These are phyloP conservation scores for Cutaneotrichosporon daszewskae DNA, from an alignment of 1,284 basidiomycete genomes.

Conservation along the genomic window DNA sequence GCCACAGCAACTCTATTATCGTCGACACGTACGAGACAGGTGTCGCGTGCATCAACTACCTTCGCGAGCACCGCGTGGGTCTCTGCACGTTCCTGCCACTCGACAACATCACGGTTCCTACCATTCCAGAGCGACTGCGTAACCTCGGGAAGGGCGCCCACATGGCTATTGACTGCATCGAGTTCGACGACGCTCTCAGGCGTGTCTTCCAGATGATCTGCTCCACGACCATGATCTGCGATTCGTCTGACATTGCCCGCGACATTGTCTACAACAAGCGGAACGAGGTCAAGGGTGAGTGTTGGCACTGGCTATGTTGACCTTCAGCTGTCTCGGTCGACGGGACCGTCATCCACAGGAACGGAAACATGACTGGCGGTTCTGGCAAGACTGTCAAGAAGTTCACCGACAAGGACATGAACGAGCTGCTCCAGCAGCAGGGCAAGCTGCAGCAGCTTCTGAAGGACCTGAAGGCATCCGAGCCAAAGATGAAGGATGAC, in stretches of 20 bases:
- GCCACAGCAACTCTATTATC: constrained; percentile 92
- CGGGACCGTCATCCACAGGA: constrained; percentile 95
- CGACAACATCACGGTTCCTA: constrained; percentile 90
- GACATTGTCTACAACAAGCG: constrained; percentile 88
- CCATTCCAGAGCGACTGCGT: constrained; percentile 89
- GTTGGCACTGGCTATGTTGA: neutral
- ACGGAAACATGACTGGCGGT: constrained; percentile 94
- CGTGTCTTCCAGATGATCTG: constrained; percentile 94
- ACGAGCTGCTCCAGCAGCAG: constrained; percentile 70
- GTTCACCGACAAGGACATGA: constrained; percentile 90
- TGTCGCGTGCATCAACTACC: constrained; percentile 94
- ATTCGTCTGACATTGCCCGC: constrained; percentile 85
- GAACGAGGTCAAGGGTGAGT: constrained; percentile 88
- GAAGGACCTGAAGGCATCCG: constrained; percentile 71
- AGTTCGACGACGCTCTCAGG: constrained; percentile 79
- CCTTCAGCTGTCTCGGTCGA: constrained; percentile 84
- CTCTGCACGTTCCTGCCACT: constrained; percentile 97
- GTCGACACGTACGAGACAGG: constrained; percentile 95
- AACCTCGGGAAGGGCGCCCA: constrained; percentile 85
- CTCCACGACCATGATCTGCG: constrained; percentile 90
- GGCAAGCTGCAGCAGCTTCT: constrained; percentile 75
- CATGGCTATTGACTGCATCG: constrained; percentile 89
- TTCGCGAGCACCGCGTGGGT: constrained; percentile 88
- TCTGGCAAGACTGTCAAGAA: constrained; percentile 61
- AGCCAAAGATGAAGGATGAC: constrained; percentile 73